A percentile compares a stretch with the other conserved stretches of the same genome.
These are phyloP conservation scores for Pythium monospermum DNA, from an alignment of 352 stramenopile species.

Conservation along the genomic window DNA sequence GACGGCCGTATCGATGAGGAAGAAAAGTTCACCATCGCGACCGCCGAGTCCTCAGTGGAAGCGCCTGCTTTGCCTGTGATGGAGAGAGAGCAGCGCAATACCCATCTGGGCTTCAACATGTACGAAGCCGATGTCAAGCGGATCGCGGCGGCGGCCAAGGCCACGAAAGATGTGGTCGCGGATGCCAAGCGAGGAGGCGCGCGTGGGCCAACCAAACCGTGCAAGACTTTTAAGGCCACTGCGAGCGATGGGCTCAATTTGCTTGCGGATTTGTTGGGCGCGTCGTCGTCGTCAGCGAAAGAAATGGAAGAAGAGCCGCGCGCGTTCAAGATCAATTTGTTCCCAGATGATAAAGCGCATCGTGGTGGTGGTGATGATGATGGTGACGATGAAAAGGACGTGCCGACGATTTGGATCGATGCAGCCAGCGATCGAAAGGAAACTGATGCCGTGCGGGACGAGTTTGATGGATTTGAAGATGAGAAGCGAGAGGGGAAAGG, in stretches of 20 bases:
- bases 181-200: constrained; percentile 49
- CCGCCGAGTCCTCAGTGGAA: constrained; percentile 40
- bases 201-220: constrained; percentile 31
- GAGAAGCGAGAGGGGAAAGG: constrained; percentile 38
- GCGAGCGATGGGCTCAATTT: constrained; percentile 80
- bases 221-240: constrained; percentile 75
- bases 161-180: constrained; percentile 51
- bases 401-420: constrained; percentile 79
- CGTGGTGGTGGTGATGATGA: constrained; percentile 42
- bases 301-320: constrained; percentile 61
- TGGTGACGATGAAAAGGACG: constrained; percentile 56
- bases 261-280: constrained; percentile 76
- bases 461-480: constrained; percentile 56
- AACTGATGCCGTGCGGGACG: constrained; percentile 42
- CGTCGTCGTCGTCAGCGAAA: too few species aligned
- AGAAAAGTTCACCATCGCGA: constrained; percentile 57
- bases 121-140: constrained; percentile 74
- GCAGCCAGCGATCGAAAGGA: constrained; percentile 69
- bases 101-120: constrained; percentile 77
- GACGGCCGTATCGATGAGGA: constrained; percentile 59
- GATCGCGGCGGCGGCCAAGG: constrained; percentile 15
- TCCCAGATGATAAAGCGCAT: constrained; percentile 44
- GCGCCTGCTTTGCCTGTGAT: constrained; percentile 48
- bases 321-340: constrained; percentile 73
- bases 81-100: constrained; percentile 52